These are phyloP conservation scores for Colletotrichum chlorophyti DNA, from an alignment of 2,329 filamentous ascomycete species.

Conservation along the genomic window DNA sequence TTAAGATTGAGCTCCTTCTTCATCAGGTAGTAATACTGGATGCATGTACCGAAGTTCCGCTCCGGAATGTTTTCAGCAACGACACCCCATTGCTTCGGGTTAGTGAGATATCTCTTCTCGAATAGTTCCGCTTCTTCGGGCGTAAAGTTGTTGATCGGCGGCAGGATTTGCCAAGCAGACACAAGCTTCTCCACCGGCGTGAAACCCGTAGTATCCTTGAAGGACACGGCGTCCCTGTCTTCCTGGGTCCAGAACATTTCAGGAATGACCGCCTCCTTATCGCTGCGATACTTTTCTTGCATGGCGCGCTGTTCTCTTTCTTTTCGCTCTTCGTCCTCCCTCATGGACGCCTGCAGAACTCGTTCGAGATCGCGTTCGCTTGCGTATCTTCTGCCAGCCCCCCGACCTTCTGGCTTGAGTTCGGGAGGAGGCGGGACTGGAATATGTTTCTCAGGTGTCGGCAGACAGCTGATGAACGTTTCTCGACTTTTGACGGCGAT, in stretches of 20 bases:
- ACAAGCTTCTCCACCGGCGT: constrained; percentile 72
- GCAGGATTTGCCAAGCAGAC: constrained; percentile 73
- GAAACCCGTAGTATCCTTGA: constrained; percentile 70
- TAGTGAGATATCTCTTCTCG: constrained; percentile 76
- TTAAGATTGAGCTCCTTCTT: constrained; percentile 79
- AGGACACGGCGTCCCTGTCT: constrained; percentile 64
- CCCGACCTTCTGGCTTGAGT: constrained; percentile 62
- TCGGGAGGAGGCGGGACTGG: constrained; percentile 49
- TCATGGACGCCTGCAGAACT: constrained; percentile 74
- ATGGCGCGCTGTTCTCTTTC: constrained; percentile 70
- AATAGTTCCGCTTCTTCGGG: constrained; percentile 74
- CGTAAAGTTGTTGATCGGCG: constrained; percentile 77
- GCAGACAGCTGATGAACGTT: constrained; percentile 47
- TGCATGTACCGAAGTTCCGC: constrained; percentile 79
- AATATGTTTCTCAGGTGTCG: constrained; percentile 24
- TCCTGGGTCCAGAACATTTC: constrained; percentile 70
- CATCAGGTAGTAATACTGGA: constrained; percentile 85
- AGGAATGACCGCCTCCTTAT: constrained; percentile 79
- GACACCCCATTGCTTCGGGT: constrained; percentile 83
- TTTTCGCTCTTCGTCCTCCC: constrained; percentile 72
- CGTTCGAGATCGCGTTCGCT: constrained; percentile 78
- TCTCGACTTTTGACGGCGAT: constrained; percentile 61
- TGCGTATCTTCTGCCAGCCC: constrained; percentile 63
- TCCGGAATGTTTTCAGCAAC: constrained; percentile 72
- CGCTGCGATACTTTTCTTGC: constrained; percentile 74